Base-by-base conservation (phyloP, 345 rosid species). In the Triadica sebifera region DNA sequence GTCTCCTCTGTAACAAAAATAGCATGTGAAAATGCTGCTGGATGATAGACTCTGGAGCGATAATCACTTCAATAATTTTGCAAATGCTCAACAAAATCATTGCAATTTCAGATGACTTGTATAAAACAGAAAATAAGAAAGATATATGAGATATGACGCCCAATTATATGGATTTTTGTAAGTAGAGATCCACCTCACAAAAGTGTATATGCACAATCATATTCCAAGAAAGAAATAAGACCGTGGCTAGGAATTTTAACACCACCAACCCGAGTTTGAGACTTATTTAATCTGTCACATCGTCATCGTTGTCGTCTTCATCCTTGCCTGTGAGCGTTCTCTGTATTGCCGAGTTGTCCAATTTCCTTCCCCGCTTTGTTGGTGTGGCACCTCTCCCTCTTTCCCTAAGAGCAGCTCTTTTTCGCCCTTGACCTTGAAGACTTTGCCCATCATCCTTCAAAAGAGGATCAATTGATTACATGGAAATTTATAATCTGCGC, bases 301-400 rank as follows among this genome's bases (percentile, higher is more conserved):
- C 87, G 17, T 86, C 87, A 0, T 93, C 91, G 0, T 90, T 94
- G 0, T 92, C 96, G 0, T 92, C 96, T 0, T 92, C 89, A 43
- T 88, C 88, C 79, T 83, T 89, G 85, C 76, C 84, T 84, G 80
- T 81, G 46, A 88, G 84, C 86, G 85, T 64, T 76, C 88, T 86
- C 67, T 85, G 87, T 76, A 86, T 69, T 43, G 88, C 82, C 63
- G 97, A 85, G 84, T 82, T 87, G 61, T 87, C 91, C 22, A 86
- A 75, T 79, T 85, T 89, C 76, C 83, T 84, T 64, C 98, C 95
- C 61, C 97, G 90, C 81, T 94, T 92, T 73, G 98, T 84, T 69
- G 90, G 55, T 77, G 89, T 73, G 2, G 88, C 83, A 25, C 89
- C 93, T 79, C 93, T 90, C 53, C 90, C 89, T 81, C 85, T 84